Conservation (phyloP, 768 basidiomycete genomes). For the Trametes cinnabarina region DNA sequence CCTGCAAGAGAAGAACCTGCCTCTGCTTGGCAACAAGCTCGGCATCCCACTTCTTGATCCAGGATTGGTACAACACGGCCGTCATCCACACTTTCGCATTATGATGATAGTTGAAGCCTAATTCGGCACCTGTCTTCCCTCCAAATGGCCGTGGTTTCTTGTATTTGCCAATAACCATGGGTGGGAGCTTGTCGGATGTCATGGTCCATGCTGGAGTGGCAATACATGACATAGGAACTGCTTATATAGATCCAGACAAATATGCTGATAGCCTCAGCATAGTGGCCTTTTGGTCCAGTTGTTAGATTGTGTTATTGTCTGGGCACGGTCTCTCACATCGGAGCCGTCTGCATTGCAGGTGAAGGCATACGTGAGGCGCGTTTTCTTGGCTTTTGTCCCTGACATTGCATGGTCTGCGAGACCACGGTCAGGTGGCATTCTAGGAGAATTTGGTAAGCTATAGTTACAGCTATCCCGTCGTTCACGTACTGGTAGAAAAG, state of each 20-base stretch:
- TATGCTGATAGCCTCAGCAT: too few species aligned
- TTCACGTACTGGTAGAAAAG: neutral
- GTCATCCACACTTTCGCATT: slow-evolving; percentile 43
- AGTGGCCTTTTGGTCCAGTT: too few species aligned
- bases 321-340: too few species aligned
- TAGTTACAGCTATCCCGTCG: too few species aligned
- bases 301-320: too few species aligned
- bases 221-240: too few species aligned
- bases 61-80: slow-evolving; percentile 24
- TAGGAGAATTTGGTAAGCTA: neutral
- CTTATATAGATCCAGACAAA: too few species aligned
- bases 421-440: neutral
- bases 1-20: slow-evolving; percentile 29
- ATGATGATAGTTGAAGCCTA: slow-evolving; percentile 36
- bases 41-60: slow-evolving; percentile 26
- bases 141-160: slow-evolving; percentile 32
- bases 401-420: neutral
- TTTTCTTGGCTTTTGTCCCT: neutral
- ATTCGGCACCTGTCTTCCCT: slow-evolving; percentile 21
- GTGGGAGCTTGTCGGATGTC: slow-evolving; percentile 33
- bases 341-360: slow-evolving; percentile 34
- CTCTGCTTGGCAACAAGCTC: slow-evolving; percentile 18
- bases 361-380: slow-evolving; percentile 18
- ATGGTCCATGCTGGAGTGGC: too few species aligned
- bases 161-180: slow-evolving; percentile 37